Percentiles rank a stretch among this genome's conserved stretches.
Conservation (phyloP, 2,329 filamentous ascomycete species). For the Talaromyces albobiverticillius region DNA sequence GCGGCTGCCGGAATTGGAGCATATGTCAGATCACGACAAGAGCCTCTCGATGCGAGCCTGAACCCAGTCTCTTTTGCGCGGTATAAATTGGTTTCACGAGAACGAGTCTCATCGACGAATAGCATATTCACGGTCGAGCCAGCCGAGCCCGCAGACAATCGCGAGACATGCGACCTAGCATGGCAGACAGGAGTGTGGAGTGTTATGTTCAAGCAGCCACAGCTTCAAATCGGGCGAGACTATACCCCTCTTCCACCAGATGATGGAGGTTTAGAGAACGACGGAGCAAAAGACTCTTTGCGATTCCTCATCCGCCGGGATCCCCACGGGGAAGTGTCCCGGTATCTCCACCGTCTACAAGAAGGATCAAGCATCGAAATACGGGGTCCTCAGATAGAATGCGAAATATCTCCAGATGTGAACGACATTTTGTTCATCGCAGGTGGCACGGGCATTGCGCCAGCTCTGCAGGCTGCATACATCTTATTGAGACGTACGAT, state of each 20-base stretch:
- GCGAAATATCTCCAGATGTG: constrained; percentile 55
- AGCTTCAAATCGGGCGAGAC: constrained; percentile 84
- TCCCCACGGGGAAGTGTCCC: constrained; percentile 77
- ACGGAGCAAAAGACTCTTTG: constrained; percentile 42
- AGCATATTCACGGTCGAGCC: constrained; percentile 46
- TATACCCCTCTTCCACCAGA: constrained; percentile 83
- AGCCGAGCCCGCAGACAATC: constrained; percentile 29
- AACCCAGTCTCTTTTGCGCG: constrained; percentile 39
- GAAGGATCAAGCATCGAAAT: constrained; percentile 67
- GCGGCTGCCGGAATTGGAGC: constrained; percentile 36
- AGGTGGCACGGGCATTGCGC: constrained; percentile 88
- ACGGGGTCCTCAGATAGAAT: constrained; percentile 74
- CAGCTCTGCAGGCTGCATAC: constrained; percentile 76
- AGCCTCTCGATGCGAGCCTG: constrained; percentile 24
- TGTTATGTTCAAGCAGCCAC: constrained; percentile 90
- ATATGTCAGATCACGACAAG: constrained; percentile 31
- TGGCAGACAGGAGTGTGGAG: constrained; percentile 74
- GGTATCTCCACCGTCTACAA: constrained; percentile 67
- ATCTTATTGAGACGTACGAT: constrained; percentile 48
- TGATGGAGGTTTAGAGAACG: constrained; percentile 17
- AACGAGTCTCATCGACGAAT: constrained; percentile 45
- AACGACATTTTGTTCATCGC: constrained; percentile 75
- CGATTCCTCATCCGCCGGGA: constrained; percentile 78
- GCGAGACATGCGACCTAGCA: constrained; percentile 41
- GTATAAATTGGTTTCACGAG: constrained; percentile 41